phyloP scores from a whole-genome alignment of 2,329 filamentous ascomycete species.

The Thielaviopsis euricoi region DNA sequence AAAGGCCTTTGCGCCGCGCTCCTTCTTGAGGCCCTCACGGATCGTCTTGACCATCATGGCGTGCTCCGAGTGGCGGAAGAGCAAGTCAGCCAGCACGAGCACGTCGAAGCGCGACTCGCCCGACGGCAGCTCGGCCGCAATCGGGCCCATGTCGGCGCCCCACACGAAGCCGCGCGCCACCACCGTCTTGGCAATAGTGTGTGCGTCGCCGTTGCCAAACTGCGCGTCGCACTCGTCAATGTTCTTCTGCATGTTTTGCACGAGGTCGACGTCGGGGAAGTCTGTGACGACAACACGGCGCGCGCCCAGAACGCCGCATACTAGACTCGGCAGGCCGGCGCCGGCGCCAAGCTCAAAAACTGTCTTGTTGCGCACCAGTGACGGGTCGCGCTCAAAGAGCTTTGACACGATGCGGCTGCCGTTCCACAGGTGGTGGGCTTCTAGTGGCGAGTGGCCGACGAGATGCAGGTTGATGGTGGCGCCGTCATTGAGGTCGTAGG shows the following conservation, averaged over 20 bases:
- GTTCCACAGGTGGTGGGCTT: constrained; percentile 88
- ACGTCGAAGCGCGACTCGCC: constrained; percentile 48
- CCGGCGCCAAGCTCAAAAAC: constrained; percentile 82
- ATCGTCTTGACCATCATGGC: constrained; percentile 59
- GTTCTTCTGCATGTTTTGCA: constrained; percentile 65
- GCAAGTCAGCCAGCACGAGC: constrained; percentile 69
- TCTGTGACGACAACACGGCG: constrained; percentile 64
- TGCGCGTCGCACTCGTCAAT: constrained; percentile 38
- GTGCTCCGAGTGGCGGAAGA: constrained; percentile 87
- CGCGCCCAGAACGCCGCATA: constrained; percentile 59
- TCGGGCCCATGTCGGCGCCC: constrained; percentile 46
- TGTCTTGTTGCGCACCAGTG: constrained; percentile 47
- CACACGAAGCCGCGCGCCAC: constrained; percentile 64
- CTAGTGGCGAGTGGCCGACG: constrained; percentile 75
- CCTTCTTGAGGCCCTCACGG: constrained; percentile 43
- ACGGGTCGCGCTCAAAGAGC: constrained; percentile 57
- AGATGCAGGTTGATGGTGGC: constrained; percentile 53
- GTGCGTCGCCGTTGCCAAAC: constrained; percentile 19
- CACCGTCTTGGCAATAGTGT: constrained; percentile 23
- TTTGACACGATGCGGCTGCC: constrained; percentile 61
- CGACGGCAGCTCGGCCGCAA: constrained; percentile 41
- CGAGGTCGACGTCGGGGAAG: constrained; percentile 71
- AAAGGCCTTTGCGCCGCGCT: constrained; percentile 44
- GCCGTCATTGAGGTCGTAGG: constrained; percentile 53
- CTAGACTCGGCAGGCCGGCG: constrained; percentile 66